These are phyloP conservation scores for Petasospora rhodanensis DNA, from an alignment of 1,139 yeast species.

Conservation along the genomic window DNA sequence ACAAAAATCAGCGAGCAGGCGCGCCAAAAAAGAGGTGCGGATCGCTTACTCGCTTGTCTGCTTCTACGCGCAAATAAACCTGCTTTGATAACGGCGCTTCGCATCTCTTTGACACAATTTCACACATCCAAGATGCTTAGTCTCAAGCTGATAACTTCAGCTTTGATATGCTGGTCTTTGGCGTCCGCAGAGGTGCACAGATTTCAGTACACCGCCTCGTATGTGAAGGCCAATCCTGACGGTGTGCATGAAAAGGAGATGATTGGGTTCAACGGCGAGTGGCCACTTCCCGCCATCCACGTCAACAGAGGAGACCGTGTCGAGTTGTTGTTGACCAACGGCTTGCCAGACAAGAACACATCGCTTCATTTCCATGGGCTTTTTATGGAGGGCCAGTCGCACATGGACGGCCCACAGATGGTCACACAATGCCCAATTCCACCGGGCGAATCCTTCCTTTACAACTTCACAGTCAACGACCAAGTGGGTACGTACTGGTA, in stretches of 20 bases:
- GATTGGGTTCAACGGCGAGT: conserved; percentile 63
- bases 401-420: conserved; percentile 78
- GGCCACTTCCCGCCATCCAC: conserved; percentile 72
- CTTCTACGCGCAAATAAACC: too few relatives aligned
- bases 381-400: conserved; percentile 53
- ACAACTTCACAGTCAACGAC: conserved; percentile 57
- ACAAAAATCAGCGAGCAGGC: too few relatives aligned
- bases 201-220: conserved; percentile 49
- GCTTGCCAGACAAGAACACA: conserved; percentile 48
- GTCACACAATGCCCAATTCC: conserved; percentile 77
- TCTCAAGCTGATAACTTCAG: too few relatives aligned
- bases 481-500: conserved; percentile 80
- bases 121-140: too few relatives aligned
- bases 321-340: conserved; percentile 53
- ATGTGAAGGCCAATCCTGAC: conserved; percentile 63
- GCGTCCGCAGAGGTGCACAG: conserved; percentile 43
- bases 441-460: conserved; percentile 57
- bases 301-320: conserved; percentile 63
- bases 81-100: too few relatives aligned
- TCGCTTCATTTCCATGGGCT: conserved; percentile 77
- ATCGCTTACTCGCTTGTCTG: too few relatives aligned
- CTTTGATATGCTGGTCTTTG: too few relatives aligned
- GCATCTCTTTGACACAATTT: too few relatives aligned
- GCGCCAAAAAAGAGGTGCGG: too few relatives aligned
- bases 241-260: conserved; percentile 45